A percentile compares a stretch with the other conserved stretches of the same genome.
These are phyloP conservation scores for Phialophora chinensis DNA, from an alignment of 2,329 filamentous ascomycete genomes.

Conservation along the genomic window DNA sequence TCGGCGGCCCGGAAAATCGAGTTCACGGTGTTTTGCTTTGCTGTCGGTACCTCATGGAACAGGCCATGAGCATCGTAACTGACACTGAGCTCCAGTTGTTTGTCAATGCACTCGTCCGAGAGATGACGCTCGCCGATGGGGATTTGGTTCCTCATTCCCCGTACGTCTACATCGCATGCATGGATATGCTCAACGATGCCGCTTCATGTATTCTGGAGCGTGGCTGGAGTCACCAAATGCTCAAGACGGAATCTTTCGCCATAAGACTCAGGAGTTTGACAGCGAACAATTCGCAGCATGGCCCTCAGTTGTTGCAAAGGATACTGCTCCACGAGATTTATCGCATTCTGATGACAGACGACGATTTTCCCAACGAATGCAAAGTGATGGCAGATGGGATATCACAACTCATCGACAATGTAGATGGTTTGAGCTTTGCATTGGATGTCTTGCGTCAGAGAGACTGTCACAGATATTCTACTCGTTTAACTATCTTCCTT, in stretches of 20 bases:
- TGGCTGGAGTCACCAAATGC: slow-evolving; percentile 1
- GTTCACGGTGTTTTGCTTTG: slow-evolving; percentile 49
- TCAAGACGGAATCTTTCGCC: background rate
- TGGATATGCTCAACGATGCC: slow-evolving; percentile 36
- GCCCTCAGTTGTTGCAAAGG: slow-evolving; percentile 22
- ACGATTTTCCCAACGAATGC: background rate
- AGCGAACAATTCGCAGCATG: slow-evolving; percentile 11
- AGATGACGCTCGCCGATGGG: background rate
- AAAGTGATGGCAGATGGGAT: slow-evolving; percentile 4
- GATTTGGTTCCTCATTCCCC: slow-evolving; percentile 17
- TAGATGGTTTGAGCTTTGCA: slow-evolving; percentile 18
- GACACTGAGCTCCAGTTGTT: slow-evolving; percentile 21
- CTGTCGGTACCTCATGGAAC: slow-evolving; percentile 28
- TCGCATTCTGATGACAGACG: slow-evolving; percentile 10
- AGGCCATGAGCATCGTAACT: slow-evolving; percentile 2
- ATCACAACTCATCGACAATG: slow-evolving; percentile 4
- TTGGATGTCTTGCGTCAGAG: slow-evolving; percentile 19
- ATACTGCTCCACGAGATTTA: slow-evolving; percentile 22
- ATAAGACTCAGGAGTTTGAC: background rate
- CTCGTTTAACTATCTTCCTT: slow-evolving; percentile 16
- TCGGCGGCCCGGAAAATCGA: slow-evolving; percentile 44
- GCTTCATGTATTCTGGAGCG: slow-evolving; percentile 22
- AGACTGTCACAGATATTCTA: background rate
- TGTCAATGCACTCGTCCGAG: slow-evolving; percentile 8
- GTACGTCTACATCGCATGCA: slow-evolving; percentile 29